Base-by-base conservation (phyloP, 495 filamentous ascomycete species). In the Bombardia bombarda region DNA sequence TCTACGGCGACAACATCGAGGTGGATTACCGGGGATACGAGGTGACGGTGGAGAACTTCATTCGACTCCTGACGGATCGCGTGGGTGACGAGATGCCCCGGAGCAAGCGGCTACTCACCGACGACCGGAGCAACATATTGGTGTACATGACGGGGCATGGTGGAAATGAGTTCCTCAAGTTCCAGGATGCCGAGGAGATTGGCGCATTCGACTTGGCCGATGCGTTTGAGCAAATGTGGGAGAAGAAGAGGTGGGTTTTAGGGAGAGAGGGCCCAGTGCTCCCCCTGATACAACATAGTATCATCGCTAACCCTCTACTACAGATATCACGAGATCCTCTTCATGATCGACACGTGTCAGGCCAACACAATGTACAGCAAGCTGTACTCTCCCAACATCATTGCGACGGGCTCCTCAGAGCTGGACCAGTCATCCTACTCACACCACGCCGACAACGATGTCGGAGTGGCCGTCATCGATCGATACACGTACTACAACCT, bases 321-420 rank as follows among this genome's bases (percentile, higher is more conserved):
- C 40, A 82, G 79, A 55, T 88, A 88, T 59, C 87, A 97, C 53
- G 92, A 98, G 62, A 77, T 98, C 50, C 77, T 98, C 43, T 98
- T 98, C 71, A 98, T 98, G 92, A 97, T 98, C 66, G 92, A 98
- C 66, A 98, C 92, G 0, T 98, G 92, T 66, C 92, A 98, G 67
- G 92, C 92, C 28, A 98, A 98, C 54, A 98, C 92, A 10, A 95
- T 98, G 86, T 98, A 94, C 69, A 87, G 78, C 57, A 90, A 95
- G 62, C 84, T 98, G 62, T 97, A 97, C 70, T 90, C 86, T 19
- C 90, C 92, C 19, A 95, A 95, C 45, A 95, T 98, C 51, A 84
- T 98, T 45, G 93, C 93, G 2, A 98, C 92, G 0, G 92, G 92
- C 7, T 90, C 84, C 42, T 90, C 84, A 26, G 88, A 90, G 62